Evolutionary conservation across 345 rosid species (phyloP), one percentile per base, ranked within the genome.

Genomic region (Angophora floribunda): DNA sequence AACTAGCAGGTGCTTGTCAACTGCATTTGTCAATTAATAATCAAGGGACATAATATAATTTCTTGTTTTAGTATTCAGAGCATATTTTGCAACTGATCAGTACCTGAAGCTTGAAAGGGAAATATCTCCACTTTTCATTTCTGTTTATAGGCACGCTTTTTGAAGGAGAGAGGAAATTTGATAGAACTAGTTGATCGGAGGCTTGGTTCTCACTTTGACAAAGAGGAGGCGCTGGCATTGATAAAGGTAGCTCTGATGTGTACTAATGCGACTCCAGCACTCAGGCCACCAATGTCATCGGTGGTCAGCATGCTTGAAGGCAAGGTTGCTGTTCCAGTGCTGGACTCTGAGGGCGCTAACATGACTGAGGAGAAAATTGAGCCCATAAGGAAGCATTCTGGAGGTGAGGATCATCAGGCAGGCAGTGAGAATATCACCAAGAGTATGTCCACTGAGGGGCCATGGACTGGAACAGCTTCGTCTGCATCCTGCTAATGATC

Each of bases 401-500:
- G 7, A 51, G 30, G 51, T 19, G 32, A 85, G 15, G 90, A 53
- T 52, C 91, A 79, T 26, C 80, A 32, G 22, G 22, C 45, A 16
- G 4, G 32, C 16, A 22, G 13, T 21, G 17, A 36, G 36, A 22
- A 50, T 28, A 57, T 44, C 87, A 16, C 75, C 87, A 86, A 6
- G 32, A 86, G 87, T 26, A 17, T 10, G 87, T 17, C 53, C 53
- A 0, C 80, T 9, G 30, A 53, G 7, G 93, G 90, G 55, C 93
- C 92, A 32, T 67, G 79, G 79, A 67, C 22, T 30, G 79, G 79
- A n/a, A 85, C 91, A 7, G 36, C 89, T 86, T 86, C 92, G 36
- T 89, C 94, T 28, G 79, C 91, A 5, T 90, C 89, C 89, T 49
- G 79, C 88, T 63, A n/a, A 45, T 4, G 95, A 93, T 90, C 90